phyloP scores from a whole-genome alignment of 805 yeast genomes.

The Cyberlindnera subsufficiens region DNA sequence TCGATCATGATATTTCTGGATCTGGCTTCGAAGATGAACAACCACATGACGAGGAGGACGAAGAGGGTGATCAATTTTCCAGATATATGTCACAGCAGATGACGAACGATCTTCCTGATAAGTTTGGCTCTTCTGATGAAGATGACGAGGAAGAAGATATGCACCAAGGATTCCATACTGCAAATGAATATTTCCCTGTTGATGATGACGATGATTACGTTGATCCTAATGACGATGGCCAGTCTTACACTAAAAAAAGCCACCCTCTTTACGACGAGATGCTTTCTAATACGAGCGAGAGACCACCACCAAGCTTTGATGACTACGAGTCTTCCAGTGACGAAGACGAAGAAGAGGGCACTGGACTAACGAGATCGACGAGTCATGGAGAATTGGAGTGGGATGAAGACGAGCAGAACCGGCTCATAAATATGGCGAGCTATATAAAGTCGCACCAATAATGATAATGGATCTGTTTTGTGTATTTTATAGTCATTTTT shows the following conservation, averaged over 20 bases:
- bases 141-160: slow-evolving; percentile 28
- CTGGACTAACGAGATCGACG: slow-evolving; percentile 29
- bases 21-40: slow-evolving; percentile 23
- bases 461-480: neutral
- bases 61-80: slow-evolving; percentile 23
- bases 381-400: slow-evolving; percentile 32
- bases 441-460: slow-evolving; percentile 21
- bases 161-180: slow-evolving; percentile 8
- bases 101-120: slow-evolving; percentile 49
- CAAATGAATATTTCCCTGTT: slow-evolving; percentile 12
- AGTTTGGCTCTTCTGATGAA: slow-evolving; percentile 52
- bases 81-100: slow-evolving; percentile 73
- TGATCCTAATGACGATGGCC: slow-evolving; percentile 80
- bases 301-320: slow-evolving; percentile 9
- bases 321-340: slow-evolving; percentile 20
- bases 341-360: slow-evolving; percentile 27
- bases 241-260: slow-evolving; percentile 56
- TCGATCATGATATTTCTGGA: slow-evolving; percentile 29
- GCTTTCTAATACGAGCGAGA: slow-evolving; percentile 23
- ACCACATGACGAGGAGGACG: slow-evolving; percentile 13
- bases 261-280: slow-evolving; percentile 49
- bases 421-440: slow-evolving; percentile 26
- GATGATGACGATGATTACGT: slow-evolving; percentile 62
- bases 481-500: too few relatives aligned
- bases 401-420: slow-evolving; percentile 27